A percentile compares a stretch with the other conserved stretches of the same genome.
Evolutionary conservation across 2,329 filamentous ascomycete genomes (phyloP).

Genomic region (Fusarium citri): DNA sequence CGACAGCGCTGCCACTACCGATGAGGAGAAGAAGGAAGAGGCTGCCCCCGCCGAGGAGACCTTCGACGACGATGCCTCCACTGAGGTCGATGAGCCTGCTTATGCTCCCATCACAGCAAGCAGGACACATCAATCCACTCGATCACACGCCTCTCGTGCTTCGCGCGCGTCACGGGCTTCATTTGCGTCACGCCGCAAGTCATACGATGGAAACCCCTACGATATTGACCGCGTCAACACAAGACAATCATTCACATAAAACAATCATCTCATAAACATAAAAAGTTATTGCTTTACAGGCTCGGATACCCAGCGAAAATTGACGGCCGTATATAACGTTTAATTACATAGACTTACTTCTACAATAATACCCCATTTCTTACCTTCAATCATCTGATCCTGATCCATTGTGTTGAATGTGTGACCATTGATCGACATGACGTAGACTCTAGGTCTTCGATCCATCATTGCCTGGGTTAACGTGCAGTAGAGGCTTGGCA

Average conservation of each 20-base stretch:
- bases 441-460: not conserved
- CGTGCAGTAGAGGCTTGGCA: not conserved
- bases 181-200: conserved; percentile 27
- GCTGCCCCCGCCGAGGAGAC: conserved; percentile 8
- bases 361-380: conserved; percentile 11
- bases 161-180: conserved; percentile 15
- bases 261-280: conserved; percentile 9
- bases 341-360: conserved; percentile 27
- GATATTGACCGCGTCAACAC: conserved; percentile 39
- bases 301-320: conserved; percentile 9
- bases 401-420: not conserved
- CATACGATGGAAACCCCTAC: conserved; percentile 36
- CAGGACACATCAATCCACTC: conserved; percentile 18
- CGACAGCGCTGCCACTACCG: conserved; percentile 5
- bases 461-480: not conserved
- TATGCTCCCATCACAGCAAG: conserved; percentile 28
- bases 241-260: conserved; percentile 34
- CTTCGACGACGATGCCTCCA: conserved; percentile 32
- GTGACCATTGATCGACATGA: not conserved
- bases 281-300: conserved; percentile 15
- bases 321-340: conserved; percentile 17
- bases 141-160: conserved; percentile 29
- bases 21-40: conserved; percentile 30
- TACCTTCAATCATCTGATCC: no score
- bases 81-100: conserved; percentile 32